Conservation (phyloP, 2,329 filamentous ascomycete genomes). For the Xylaria sp. region DNA sequence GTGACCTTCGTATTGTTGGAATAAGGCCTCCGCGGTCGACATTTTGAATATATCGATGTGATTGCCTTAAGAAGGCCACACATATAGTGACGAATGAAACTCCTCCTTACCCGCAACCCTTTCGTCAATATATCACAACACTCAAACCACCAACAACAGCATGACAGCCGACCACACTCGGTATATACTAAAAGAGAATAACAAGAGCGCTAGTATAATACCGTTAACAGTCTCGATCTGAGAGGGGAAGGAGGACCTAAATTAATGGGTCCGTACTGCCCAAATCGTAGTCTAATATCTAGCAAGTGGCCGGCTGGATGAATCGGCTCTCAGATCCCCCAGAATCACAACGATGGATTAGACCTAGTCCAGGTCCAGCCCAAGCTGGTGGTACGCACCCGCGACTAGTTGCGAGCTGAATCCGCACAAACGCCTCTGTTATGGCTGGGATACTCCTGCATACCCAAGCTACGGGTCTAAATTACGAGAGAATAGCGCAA, state of each 20-base stretch:
- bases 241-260: not conserved
- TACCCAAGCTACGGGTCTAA: not conserved
- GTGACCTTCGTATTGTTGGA: slow-evolving; percentile 56
- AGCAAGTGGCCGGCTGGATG: not conserved
- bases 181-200: not conserved
- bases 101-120: not conserved
- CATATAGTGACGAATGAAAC: slow-evolving; percentile 2
- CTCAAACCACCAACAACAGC: not conserved
- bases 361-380: not conserved
- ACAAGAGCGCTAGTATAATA: not conserved
- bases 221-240: not conserved
- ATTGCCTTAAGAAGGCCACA: not conserved
- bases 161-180: not conserved
- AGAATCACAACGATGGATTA: not conserved
- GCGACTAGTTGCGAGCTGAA: slow-evolving; percentile 16
- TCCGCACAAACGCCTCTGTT: not conserved
- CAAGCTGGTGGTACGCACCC: not conserved
- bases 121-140: not conserved
- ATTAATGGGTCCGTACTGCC: not conserved
- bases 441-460: not conserved
- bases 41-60: slow-evolving; percentile 36
- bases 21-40: slow-evolving; percentile 48
- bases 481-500: not conserved
- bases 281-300: not conserved
- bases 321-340: not conserved